Evolutionary conservation across 768 basidiomycete species (phyloP).

Genomic region (Calocera cornea): DNA sequence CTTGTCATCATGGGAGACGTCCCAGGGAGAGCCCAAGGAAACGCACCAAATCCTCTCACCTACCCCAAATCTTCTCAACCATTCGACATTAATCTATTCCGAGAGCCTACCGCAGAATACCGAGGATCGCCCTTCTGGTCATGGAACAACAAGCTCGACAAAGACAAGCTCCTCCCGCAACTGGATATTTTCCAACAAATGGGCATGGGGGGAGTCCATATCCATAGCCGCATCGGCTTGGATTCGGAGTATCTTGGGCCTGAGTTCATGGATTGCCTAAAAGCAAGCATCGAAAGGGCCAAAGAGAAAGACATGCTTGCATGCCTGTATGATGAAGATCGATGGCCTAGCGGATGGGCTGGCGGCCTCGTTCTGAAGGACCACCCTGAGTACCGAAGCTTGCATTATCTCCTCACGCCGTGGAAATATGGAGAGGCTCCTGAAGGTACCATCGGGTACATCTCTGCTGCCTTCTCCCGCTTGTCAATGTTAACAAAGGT

Average conservation of each 20-base stretch:
- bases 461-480: constrained; percentile 6
- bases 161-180: constrained; percentile 8
- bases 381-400: constrained; percentile 15
- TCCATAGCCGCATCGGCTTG: constrained; percentile 18
- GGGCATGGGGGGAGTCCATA: constrained; percentile 19
- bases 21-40: background rate
- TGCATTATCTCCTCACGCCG: constrained; percentile 17
- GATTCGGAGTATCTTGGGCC: constrained; percentile 19
- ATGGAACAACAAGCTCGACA: constrained; percentile 16
- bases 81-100: constrained; percentile 13
- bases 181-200: constrained; percentile 15
- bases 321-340: constrained; percentile 19
- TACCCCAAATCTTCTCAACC: constrained; percentile 15
- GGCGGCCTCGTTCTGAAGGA: constrained; percentile 16
- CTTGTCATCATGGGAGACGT: background rate
- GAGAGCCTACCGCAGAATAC: constrained; percentile 15
- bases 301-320: constrained; percentile 19
- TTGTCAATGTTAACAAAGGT: background rate
- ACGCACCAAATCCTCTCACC: constrained; percentile 11
- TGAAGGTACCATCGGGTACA: background rate
- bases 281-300: constrained; percentile 13
- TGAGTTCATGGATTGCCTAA: constrained; percentile 18
- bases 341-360: constrained; percentile 19
- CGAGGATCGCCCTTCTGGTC: constrained; percentile 18
- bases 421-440: constrained; percentile 15